A percentile compares a stretch with the other conserved stretches of the same genome.
Evolutionary conservation across 1,284 basidiomycete genomes (phyloP).

Genomic region (Fistulinella cinereoalba): DNA sequence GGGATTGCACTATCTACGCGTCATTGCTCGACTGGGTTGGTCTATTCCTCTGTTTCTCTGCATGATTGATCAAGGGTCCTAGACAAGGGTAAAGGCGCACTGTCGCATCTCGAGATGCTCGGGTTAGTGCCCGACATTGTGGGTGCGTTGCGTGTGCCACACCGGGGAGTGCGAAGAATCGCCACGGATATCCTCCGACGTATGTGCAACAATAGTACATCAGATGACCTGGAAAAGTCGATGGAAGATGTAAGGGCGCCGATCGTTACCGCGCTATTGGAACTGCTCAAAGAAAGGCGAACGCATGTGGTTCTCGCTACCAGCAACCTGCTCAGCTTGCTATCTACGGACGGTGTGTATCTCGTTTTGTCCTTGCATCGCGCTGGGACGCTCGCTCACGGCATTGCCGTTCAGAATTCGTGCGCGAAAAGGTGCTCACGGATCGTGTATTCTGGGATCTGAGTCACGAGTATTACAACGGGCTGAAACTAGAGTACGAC

Average conservation of each 20-base stretch:
- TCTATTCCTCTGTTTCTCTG: neutral
- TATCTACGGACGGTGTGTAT: slow-evolving; percentile 19
- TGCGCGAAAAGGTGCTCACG: slow-evolving; percentile 18
- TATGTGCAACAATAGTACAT: slow-evolving; percentile 17
- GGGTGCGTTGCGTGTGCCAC: slow-evolving; percentile 14
- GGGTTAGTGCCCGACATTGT: slow-evolving; percentile 17
- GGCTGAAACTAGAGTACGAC: slow-evolving; percentile 15
- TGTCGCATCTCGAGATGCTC: slow-evolving; percentile 1
- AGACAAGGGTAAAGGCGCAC: slow-evolving; percentile 7
- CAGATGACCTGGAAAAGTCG: neutral
- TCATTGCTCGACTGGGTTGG: slow-evolving; percentile 16
- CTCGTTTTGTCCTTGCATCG: neutral
- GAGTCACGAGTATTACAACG: slow-evolving; percentile 19
- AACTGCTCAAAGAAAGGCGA: slow-evolving; percentile 16
- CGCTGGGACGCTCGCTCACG: too few relatives aligned
- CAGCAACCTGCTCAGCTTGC: slow-evolving; percentile 11
- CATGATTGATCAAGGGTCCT: neutral
- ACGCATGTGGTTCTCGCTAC: slow-evolving; percentile 18
- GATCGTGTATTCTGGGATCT: slow-evolving; percentile 15
- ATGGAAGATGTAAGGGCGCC: slow-evolving; percentile 8
- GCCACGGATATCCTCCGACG: slow-evolving; percentile 12
- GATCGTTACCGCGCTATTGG: slow-evolving; percentile 15
- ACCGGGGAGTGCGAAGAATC: slow-evolving; percentile 15
- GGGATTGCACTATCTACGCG: slow-evolving; percentile 24
- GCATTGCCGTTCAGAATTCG: slow-evolving; percentile 6